A percentile compares a stretch with the other conserved stretches of the same genome.
These are phyloP conservation scores for Combretum micranthum DNA, from an alignment of 345 rosid genomes.

Conservation along the genomic window DNA sequence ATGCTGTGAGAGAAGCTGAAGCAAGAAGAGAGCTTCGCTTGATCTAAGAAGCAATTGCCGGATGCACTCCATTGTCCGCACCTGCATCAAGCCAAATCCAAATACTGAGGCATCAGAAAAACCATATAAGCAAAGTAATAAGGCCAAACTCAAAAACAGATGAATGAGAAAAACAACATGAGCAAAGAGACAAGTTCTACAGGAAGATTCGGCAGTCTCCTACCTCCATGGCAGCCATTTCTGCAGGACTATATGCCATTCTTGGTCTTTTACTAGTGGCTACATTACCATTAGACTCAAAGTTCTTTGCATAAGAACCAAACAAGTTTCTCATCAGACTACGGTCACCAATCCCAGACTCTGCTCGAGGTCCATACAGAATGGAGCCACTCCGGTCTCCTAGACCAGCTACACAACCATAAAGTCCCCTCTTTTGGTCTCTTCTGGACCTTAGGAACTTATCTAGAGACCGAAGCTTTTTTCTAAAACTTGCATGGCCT, in stretches of 20 bases:
- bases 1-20: conserved; percentile 85
- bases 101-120: background rate
- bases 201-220: background rate
- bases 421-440: conserved; percentile 93
- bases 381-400: conserved; percentile 91
- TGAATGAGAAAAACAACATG: background rate
- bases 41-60: conserved; percentile 96
- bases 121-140: conserved; percentile 7
- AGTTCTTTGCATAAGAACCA: conserved; percentile 48
- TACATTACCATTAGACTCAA: conserved; percentile 56
- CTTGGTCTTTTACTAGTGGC: conserved; percentile 76
- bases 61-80: conserved; percentile 93
- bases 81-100: conserved; percentile 31
- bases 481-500: conserved; percentile 79
- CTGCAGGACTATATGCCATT: conserved; percentile 77
- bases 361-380: conserved; percentile 67
- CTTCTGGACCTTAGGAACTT: conserved; percentile 81
- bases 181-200: background rate
- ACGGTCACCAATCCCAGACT: conserved; percentile 57
- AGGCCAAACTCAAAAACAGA: background rate
- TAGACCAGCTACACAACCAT: conserved; percentile 85
- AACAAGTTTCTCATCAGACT: conserved; percentile 73
- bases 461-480: conserved; percentile 81
- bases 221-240: conserved; percentile 95
- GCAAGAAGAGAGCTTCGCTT: conserved; percentile 90